Base-by-base conservation (phyloP, 768 basidiomycete species). In the Pilatotrama ljubarskyi region DNA sequence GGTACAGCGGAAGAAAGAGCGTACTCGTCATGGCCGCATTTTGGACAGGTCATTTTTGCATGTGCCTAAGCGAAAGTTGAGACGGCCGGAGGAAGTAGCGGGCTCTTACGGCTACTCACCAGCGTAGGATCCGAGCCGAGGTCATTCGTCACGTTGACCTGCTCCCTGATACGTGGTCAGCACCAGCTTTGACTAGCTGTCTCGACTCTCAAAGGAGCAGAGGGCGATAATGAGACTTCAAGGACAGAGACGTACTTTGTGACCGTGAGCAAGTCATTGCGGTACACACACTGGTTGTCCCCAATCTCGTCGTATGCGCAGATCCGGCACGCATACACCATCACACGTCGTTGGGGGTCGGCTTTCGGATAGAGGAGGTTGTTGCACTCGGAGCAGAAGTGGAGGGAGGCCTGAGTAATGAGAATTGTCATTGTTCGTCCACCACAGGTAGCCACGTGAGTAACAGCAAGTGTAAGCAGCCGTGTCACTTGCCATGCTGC, bases 371-470 rank as follows among this genome's bases (percentile, higher is more conserved):
- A 95, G 52, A 97, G 81, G 26, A 97, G 82, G 71, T 97, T 96
- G 77, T 95, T 95, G 80, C 94, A 96, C 80, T 96, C 94, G 38
- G 86, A 87, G 69, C 94, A 96, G 75, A 96, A 96, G 66, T 91
- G 86, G 26, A 96, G 84, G 2, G 90, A 90, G 11, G 91, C 87
- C 91, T 93, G 53, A 17, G 25, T 25, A 15, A 6, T 7, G 24
- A 47, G n/a, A 3, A 47, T 25, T 17, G 29, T 10, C 4, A 32
- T 32, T 10, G 29, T 32, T 32, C 29, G 29, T 5, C 5, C 5
- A 32, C 29, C n/a, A n/a, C n/a, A n/a, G n/a, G n/a, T n/a, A n/a
- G n/a, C n/a, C n/a, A n/a, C n/a, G n/a, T n/a, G n/a, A n/a, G n/a
- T n/a, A 32, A 10, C 29, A 32, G 4, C 29, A 10, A 32, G 29